Evolutionary conservation across 371 early-diverging fungal genomes (phyloP).

Genomic region (Mortierella polycephala): DNA sequence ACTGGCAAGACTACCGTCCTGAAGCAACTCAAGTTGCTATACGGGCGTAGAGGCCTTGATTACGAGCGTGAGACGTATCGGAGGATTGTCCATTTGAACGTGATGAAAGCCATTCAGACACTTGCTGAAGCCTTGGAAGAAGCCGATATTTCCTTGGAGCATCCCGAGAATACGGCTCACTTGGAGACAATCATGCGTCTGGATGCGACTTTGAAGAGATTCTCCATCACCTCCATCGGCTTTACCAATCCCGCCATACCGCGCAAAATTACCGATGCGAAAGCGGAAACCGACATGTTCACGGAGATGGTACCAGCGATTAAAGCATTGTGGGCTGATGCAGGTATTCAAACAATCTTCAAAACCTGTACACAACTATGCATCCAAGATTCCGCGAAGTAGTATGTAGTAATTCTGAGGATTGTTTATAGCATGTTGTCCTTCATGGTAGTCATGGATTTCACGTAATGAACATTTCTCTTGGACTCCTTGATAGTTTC

Average conservation of each 20-base stretch:
- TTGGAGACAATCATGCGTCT: conserved; percentile 47
- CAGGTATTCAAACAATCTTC: conserved; percentile 46
- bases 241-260: conserved; percentile 54
- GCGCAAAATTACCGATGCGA: conserved; percentile 58
- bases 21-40: conserved; percentile 59
- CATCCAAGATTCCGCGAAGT: conserved; percentile 59
- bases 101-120: conserved; percentile 57
- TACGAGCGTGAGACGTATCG: conserved; percentile 55
- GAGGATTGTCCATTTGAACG: conserved; percentile 55
- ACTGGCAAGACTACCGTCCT: conserved; percentile 61
- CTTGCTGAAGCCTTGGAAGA: conserved; percentile 39
- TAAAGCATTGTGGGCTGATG: conserved; percentile 57
- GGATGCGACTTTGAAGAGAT: conserved; percentile 41
- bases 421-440: neutral
- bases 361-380: conserved; percentile 40
- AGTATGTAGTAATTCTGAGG: conserved; percentile 39
- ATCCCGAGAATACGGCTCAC: conserved; percentile 49
- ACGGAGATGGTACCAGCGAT: conserved; percentile 53
- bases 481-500: conserved; percentile 38
- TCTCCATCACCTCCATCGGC: conserved; percentile 40
- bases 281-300: conserved; percentile 53
- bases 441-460: neutral
- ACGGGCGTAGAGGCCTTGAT: conserved; percentile 55
- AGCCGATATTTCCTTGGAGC: conserved; percentile 31
- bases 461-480: neutral